Conservation (phyloP, 1,284 basidiomycete species). For the Megacollybia platyphylla region DNA sequence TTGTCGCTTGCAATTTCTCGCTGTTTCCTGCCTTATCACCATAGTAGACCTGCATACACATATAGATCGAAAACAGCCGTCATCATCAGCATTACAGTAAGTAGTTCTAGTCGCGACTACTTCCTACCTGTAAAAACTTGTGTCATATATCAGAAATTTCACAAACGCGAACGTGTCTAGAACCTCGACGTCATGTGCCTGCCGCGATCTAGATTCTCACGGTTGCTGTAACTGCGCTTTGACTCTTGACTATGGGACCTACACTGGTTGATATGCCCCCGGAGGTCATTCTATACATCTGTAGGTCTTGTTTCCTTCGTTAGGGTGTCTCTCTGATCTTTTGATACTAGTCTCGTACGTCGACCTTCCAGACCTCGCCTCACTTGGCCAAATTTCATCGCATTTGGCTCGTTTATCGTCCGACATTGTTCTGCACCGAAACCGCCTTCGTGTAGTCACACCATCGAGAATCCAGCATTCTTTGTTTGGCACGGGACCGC, state of each 20-base stretch:
- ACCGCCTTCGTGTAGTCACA: slow-evolving; percentile 43
- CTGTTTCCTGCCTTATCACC: no score
- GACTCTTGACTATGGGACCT: no score
- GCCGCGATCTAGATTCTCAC: background rate
- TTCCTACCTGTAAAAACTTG: no score
- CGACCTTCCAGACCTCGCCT: slow-evolving; percentile 55
- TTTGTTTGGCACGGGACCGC: slow-evolving; percentile 41
- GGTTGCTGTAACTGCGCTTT: background rate
- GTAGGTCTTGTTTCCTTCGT: slow-evolving; percentile 21
- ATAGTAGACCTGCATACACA: no score
- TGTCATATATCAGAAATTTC: no score
- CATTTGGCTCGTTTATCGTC: slow-evolving; percentile 32
- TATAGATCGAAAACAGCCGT: no score
- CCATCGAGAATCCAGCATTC: slow-evolving; percentile 56
- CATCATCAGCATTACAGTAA: no score
- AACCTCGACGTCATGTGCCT: background rate
- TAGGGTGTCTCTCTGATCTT: background rate
- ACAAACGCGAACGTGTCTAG: no score
- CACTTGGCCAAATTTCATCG: slow-evolving; percentile 32
- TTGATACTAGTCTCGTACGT: slow-evolving; percentile 45
- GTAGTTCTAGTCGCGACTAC: no score
- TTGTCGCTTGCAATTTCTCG: background rate
- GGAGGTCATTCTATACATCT: slow-evolving; percentile 45
- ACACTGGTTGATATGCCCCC: slow-evolving; percentile 25
- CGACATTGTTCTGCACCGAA: slow-evolving; percentile 49